Conservation (phyloP, 2,329 filamentous ascomycete genomes). For the Botrytis pseudocinerea region DNA sequence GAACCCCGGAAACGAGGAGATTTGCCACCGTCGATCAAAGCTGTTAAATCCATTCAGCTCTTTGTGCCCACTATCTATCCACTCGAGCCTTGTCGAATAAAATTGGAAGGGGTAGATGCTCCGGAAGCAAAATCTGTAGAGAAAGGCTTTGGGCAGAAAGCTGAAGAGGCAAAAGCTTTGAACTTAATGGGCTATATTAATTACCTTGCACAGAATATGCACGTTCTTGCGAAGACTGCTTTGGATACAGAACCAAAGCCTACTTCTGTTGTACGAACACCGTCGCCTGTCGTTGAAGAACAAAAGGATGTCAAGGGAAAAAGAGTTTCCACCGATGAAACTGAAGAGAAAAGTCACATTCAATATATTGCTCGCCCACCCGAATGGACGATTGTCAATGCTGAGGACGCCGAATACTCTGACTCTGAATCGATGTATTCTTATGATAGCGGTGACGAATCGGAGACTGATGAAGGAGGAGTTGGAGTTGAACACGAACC, state of each 20-base stretch:
- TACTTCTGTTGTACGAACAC: slow-evolving; percentile 17
- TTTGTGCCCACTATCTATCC: slow-evolving; percentile 73
- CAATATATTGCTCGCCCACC: slow-evolving; percentile 73
- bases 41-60: slow-evolving; percentile 64
- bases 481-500: slow-evolving; percentile 44
- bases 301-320: slow-evolving; percentile 22
- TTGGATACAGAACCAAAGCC: slow-evolving; percentile 34
- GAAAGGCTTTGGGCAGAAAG: slow-evolving; percentile 62
- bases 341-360: slow-evolving; percentile 61
- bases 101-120: slow-evolving; percentile 63
- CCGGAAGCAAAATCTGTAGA: slow-evolving; percentile 64
- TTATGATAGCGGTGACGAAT: slow-evolving; percentile 41
- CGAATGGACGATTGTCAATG: slow-evolving; percentile 61
- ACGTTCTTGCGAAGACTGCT: slow-evolving; percentile 61
- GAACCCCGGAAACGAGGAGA: slow-evolving; percentile 62
- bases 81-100: slow-evolving; percentile 64
- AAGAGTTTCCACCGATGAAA: slow-evolving; percentile 35
- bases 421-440: slow-evolving; percentile 51
- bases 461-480: slow-evolving; percentile 46
- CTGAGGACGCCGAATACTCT: slow-evolving; percentile 46
- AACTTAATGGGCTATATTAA: slow-evolving; percentile 74
- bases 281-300: background rate
- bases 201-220: slow-evolving; percentile 70
- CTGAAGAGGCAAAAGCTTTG: slow-evolving; percentile 55
- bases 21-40: slow-evolving; percentile 61